A percentile compares a stretch with the other conserved stretches of the same genome.
Evolutionary conservation across 192 early-diverging fungal species (phyloP).

Genomic region (Phlyctochytrium arcticum): DNA sequence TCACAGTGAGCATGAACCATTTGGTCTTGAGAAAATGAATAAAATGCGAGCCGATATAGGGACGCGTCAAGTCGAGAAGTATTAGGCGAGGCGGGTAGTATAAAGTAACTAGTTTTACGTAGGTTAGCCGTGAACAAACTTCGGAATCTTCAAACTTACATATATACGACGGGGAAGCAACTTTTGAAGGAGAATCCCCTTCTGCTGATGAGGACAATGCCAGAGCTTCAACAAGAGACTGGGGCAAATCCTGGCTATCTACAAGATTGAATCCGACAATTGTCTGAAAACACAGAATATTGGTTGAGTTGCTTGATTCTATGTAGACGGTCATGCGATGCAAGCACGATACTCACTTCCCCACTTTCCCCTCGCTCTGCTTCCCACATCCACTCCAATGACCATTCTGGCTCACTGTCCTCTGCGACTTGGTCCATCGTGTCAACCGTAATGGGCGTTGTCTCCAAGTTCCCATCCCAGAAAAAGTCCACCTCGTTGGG

Average conservation of each 20-base stretch:
- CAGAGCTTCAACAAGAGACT: no score
- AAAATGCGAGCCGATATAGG: slow-evolving; percentile 3
- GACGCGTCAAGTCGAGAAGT: neutral
- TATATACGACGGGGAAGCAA: neutral
- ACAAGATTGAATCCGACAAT: slow-evolving; percentile 1
- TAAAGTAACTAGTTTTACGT: no score
- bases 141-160: neutral
- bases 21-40: neutral
- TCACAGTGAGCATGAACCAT: slow-evolving; percentile 15
- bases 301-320: neutral
- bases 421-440: neutral
- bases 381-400: slow-evolving; percentile 4
- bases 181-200: neutral
- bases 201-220: no score
- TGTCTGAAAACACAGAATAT: neutral
- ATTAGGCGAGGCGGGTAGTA: no score
- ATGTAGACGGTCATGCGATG: neutral
- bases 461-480: slow-evolving; percentile 9
- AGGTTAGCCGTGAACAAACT: neutral
- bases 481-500: slow-evolving; percentile 19
- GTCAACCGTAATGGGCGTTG: neutral
- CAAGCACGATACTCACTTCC: neutral
- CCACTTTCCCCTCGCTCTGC: neutral
- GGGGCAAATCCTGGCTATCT: neutral
- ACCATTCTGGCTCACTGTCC: neutral